Evolutionary conservation across 23 red algal species (phyloP), one percentile per base, ranked within the genome.

Genomic region (Gracilariopsis chorda): DNA sequence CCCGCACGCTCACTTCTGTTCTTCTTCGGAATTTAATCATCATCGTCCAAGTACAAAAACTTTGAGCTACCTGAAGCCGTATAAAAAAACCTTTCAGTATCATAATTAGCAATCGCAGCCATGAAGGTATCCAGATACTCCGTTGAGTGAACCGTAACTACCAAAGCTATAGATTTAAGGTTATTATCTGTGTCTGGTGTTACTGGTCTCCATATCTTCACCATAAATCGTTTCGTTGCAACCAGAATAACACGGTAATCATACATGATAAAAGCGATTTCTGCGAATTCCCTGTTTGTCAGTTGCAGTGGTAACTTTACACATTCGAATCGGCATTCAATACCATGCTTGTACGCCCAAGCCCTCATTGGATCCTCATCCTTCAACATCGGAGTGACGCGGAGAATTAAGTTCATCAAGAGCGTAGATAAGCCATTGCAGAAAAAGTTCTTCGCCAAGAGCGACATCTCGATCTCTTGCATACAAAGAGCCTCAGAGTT

Each of bases 401-500:
- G 49, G 16, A 87, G 53, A 46, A 86, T 80, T 43, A 94, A 73
- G 83, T 94, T 94, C 47, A 70, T 57, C 40, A 94, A 52, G 4
- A 94, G 92, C 39, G 92, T 94, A 21, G 83, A 88, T 12, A 94
- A 29, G 44, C 92, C 92, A 78, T 94, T 94, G 77, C 83, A 88
- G 55, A 94, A 94, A 10, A 94, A 74, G 60, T 94, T 94, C 53
- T 94, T 83, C 74, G 92, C 92, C 16, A 94, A 36, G 9, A 94
- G 74, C 13, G 81, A 82, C 83, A 88, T 94, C 59, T 94, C 91
- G n/a, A 94, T 80, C 71, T 94, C 91, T 39, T 94, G 91, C 91
- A 94, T 94, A n/a, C 91, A 94, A 43, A 94, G 57, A 29, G 91
- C 91, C 79, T 94, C 91, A 59, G 91, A 94, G 51, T 82, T 91